Evolutionary conservation across 176 grass and related monocot species (phyloP), one percentile per base, ranked within the genome.

Genomic region (Puya raimondii): DNA sequence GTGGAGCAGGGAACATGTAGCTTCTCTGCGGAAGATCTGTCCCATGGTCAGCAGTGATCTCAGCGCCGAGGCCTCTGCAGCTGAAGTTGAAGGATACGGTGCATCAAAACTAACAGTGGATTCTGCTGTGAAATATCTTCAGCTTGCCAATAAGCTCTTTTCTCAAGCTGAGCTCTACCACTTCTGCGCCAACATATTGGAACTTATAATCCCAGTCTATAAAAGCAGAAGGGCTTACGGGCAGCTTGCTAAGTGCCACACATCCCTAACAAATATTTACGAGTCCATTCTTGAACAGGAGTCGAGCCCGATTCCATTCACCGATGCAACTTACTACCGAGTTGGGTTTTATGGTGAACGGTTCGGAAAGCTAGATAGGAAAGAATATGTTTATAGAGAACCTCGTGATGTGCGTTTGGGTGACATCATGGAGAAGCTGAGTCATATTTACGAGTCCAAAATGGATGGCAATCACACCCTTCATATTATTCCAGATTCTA

Each of bases 381-480:
- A 90, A 69, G 94, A 99, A 47, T 99, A 88, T 49, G 94, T 99
- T 23, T 93, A 87, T 50, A 84, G 94, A 23, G 94, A 99, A 70
- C 82, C 86, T 63, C 77, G 89, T 70, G 94, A 99, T 82, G 89
- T 99, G 69, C 89, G 94, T 69, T 78, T 99, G 26, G 94, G 94
- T 74, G 94, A 99, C 78, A 99, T 99, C 68, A 99, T 99, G 94
- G 89, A 90, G 79, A 99, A 99, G 69, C 78, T 99, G 76, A 99
- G 82, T 76, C 89, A 86, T 75, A 93, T 83, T 73, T 99, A 99
- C 47, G 94, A 99, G 68, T 83, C 82, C 23, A 99, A 80, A 72
- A 93, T 99, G 80, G 94, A 93, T 80, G 94, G 80, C 5, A 85
- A 76, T 76, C 87, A 99, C 47, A 99, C 89, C 16, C 76, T 99